Evolutionary conservation across 2,329 filamentous ascomycete species (phyloP).

Genomic region (Fusarium oxysporum): DNA sequence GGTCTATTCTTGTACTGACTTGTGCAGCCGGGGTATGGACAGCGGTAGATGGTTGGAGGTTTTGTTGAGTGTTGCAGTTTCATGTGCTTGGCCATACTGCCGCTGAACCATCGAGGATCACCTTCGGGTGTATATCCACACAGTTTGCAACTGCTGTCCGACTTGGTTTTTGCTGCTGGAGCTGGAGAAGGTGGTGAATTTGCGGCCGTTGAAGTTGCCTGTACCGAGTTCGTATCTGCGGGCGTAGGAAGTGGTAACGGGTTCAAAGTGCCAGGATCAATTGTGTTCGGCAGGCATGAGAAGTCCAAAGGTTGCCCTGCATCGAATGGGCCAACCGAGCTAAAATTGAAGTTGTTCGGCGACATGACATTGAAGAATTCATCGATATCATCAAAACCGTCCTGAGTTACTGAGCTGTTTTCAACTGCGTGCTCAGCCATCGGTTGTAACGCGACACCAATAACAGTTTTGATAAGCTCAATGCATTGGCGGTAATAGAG

Average conservation of each 20-base stretch:
- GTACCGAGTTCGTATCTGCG: constrained; percentile 32
- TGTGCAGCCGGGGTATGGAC: constrained; percentile 64
- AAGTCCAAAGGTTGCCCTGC: constrained; percentile 18
- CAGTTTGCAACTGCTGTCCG: constrained; percentile 60
- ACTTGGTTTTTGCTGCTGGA: constrained; percentile 53
- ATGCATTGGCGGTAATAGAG: constrained; percentile 58
- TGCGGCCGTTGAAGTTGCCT: constrained; percentile 38
- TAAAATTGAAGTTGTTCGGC: constrained; percentile 35
- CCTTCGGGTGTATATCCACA: constrained; percentile 68
- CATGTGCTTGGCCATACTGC: constrained; percentile 69
- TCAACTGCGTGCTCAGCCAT: constrained; percentile 13
- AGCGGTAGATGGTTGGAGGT: constrained; percentile 64
- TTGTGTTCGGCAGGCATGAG: constrained; percentile 13
- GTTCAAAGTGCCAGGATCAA: constrained; percentile 29
- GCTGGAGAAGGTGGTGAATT: constrained; percentile 43
- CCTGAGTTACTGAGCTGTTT: constrained; percentile 20
- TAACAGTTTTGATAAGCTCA: constrained; percentile 55
- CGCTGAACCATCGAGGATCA: constrained; percentile 68
- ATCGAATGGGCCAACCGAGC: constrained; percentile 25
- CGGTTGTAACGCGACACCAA: constrained; percentile 36
- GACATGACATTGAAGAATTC: constrained; percentile 31
- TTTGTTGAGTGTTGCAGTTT: constrained; percentile 63
- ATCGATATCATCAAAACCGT: constrained; percentile 24
- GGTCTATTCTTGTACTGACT: constrained; percentile 67
- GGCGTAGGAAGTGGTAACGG: constrained; percentile 40